Conservation (phyloP, 1,139 yeast species). For the Kodamaea fungicola region DNA sequence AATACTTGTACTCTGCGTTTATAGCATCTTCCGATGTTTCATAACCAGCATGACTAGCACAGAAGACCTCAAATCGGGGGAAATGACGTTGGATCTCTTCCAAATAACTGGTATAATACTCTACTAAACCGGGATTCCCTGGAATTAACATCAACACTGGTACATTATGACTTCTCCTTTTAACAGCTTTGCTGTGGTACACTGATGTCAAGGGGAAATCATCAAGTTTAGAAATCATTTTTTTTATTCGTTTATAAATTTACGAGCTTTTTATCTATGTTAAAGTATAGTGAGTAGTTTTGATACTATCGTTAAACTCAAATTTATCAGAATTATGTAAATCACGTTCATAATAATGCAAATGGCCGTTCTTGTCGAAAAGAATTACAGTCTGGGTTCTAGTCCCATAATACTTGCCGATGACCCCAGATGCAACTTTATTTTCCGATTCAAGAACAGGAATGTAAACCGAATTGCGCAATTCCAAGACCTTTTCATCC, state of each 20-base stretch:
- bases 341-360: conserved; percentile 40
- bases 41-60: conserved; percentile 57
- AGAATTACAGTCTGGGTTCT: conserved; percentile 82
- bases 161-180: conserved; percentile 1
- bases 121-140: conserved; percentile 67
- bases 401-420: conserved; percentile 74
- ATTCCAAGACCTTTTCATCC: conserved; percentile 33
- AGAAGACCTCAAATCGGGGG: conserved; percentile 48
- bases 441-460: conserved; percentile 51
- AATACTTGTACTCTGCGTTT: conserved; percentile 16
- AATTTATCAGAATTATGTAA: conserved; percentile 27
- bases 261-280: not conserved
- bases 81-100: conserved; percentile 36
- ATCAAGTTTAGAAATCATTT: not conserved
- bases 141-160: conserved; percentile 50
- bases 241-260: not conserved
- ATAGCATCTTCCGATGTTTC: conserved; percentile 20
- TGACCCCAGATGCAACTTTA: conserved; percentile 11
- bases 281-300: not conserved
- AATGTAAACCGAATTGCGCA: conserved; percentile 64
- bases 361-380: conserved; percentile 45
- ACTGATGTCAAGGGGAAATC: conserved; percentile 19
- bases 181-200: conserved; percentile 18
- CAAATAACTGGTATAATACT: conserved; percentile 52
- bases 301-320: conserved; percentile 6